Evolutionary conservation across 768 basidiomycete species (phyloP), one percentile per base, ranked within the genome.

Genomic region (Glaciozyma antarctica): DNA sequence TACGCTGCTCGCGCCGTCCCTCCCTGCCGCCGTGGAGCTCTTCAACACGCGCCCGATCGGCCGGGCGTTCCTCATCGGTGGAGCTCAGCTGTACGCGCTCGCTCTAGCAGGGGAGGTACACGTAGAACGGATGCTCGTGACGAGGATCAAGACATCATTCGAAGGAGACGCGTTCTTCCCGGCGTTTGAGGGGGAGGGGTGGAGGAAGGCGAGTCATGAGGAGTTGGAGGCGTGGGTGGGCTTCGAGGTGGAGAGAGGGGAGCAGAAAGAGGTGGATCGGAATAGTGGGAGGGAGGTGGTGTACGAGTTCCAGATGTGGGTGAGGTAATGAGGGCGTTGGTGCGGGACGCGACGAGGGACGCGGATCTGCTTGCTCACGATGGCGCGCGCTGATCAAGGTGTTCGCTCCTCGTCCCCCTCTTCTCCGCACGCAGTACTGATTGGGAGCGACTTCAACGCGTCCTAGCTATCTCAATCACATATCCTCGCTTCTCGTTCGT

Each of bases 301-400:
- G 70, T 99, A 93, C 76, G 88, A 89, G 78, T 95, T 86, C 77
- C 89, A 99, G 79, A 91, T 99, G 91, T 99, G 94, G 94, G 61
- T 66, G 26, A 24, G 65, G 41, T 21, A 41, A 45, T n/a, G n/a
- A 34, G 5, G 10, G 7, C 38, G 38, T 41, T 41, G 7, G 8
- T 41, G 8, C 8, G 10, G 38, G 38, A 41, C 38, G 38, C 38
- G 38, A 41, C 10, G 38, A 41, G 38, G 38, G 10, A 5, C 34
- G n/a, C n/a, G n/a, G n/a, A n/a, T n/a, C n/a, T n/a, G n/a, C n/a
- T n/a, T n/a, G n/a, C n/a, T n/a, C n/a, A n/a, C n/a, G n/a, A n/a
- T n/a, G n/a, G n/a, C n/a, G n/a, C n/a, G n/a, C n/a, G n/a, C n/a
- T n/a, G n/a, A n/a, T n/a, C n/a, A n/a, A n/a, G n/a, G n/a, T n/a